Base-by-base conservation (phyloP, 495 filamentous ascomycete species). In the Parathielavia appendiculata region DNA sequence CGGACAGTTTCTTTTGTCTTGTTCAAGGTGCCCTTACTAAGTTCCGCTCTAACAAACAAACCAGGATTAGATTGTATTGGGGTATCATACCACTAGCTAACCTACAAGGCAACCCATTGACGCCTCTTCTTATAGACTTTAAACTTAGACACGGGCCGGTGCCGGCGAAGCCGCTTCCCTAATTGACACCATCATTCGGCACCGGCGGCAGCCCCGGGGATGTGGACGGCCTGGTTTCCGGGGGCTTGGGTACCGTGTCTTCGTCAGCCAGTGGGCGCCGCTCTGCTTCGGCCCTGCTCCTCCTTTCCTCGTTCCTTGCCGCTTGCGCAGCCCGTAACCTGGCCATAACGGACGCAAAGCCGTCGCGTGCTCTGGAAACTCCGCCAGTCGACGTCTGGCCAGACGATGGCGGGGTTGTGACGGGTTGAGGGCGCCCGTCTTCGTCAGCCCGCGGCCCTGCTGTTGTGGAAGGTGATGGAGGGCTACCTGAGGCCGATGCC, bases 321-420 rank as follows among this genome's bases (percentile, higher is more conserved):
- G 72, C 71, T 54, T 77, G 73, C 4, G 74, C 74, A 13, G 73
- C 73, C 35, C 64, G 56, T 13, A 78, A 48, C 39, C 73, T 67
- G 3, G 70, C 75, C 69, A 77, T 69, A 9, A 68, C 74, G 19
- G 72, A 71, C 19, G 75, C 62, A 44, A 67, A 67, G 61, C 63
- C 62, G 59, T 40, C 65, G 47, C 56, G 51, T 44, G 41, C 34
- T 45, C 51, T 61, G 13, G 43, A 34, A 46, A 57, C 41, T 22
- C 26, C 19, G 17, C 41, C 56, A n/a, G 32, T 35, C 40, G 44
- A 16, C 1, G 54, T 56, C 43, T 46, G 30, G 47, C 60, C 20
- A 16, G 50, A 14, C 5, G 59, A 6, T 13, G 61, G 36, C 47
- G 58, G 44, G 20, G 57, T 26, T 26, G 59, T 30, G 1, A 59